Evolutionary conservation across 129 eudicot species (phyloP).

Genomic region (Lonicera japonica): DNA sequence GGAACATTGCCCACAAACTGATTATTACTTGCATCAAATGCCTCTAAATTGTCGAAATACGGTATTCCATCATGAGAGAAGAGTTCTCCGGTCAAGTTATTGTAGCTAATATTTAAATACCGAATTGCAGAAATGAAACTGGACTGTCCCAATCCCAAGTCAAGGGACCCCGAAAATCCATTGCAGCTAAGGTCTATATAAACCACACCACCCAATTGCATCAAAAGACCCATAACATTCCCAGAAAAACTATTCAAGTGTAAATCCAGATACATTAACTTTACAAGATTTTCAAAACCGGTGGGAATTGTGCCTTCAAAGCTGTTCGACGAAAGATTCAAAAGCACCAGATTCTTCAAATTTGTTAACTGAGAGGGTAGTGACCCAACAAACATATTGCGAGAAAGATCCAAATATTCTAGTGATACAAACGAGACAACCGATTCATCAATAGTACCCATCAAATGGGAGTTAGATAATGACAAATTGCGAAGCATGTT

Average conservation of each 20-base stretch:
- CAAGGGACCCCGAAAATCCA: slow-evolving; percentile 49
- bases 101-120: slow-evolving; percentile 64
- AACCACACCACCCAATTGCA: slow-evolving; percentile 42
- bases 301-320: slow-evolving; percentile 48
- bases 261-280: slow-evolving; percentile 57
- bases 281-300: slow-evolving; percentile 32
- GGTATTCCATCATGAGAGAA: slow-evolving; percentile 89
- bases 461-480: slow-evolving; percentile 43
- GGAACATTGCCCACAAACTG: slow-evolving; percentile 63
- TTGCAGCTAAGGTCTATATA: slow-evolving; percentile 70
- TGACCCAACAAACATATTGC: slow-evolving; percentile 52
- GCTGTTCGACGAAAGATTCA: slow-evolving; percentile 53
- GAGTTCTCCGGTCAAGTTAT: slow-evolving; percentile 54
- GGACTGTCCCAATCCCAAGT: slow-evolving; percentile 48
- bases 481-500: slow-evolving; percentile 50
- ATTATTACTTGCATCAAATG: slow-evolving; percentile 73
- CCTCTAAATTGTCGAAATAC: slow-evolving; percentile 70
- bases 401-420: slow-evolving; percentile 51
- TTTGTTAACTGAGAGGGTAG: slow-evolving; percentile 32
- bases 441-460: slow-evolving; percentile 38
- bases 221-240: slow-evolving; percentile 46
- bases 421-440: slow-evolving; percentile 32
- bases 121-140: slow-evolving; percentile 51
- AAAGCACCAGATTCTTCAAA: slow-evolving; percentile 30
- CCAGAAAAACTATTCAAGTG: slow-evolving; percentile 57